Conservation (phyloP, 306 rosid species). For the Fragaria iinumae region DNA sequence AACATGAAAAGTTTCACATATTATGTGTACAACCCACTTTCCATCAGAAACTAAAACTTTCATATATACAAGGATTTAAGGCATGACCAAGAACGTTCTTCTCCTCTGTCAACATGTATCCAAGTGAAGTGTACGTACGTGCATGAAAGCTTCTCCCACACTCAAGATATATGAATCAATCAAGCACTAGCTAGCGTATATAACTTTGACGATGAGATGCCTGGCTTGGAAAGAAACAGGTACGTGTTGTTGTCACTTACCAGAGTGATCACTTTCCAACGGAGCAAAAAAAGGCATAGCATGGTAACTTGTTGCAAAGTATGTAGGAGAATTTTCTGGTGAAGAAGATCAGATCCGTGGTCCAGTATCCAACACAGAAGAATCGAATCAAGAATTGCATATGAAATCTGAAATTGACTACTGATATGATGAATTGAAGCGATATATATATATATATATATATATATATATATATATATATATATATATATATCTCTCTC, state of each 20-base stretch:
- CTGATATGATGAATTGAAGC: too few species aligned
- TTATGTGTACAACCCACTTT: too few species aligned
- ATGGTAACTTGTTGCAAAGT: neutral
- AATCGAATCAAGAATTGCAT: neutral
- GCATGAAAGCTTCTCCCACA: neutral
- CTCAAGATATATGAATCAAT: neutral
- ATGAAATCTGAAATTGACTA: neutral
- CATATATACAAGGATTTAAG: too few species aligned
- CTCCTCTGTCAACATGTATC: neutral
- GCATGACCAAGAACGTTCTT: too few species aligned
- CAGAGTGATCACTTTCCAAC: neutral
- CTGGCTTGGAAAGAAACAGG: neutral
- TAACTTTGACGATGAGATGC: neutral
- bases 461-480: too few species aligned
- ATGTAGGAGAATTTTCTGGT: neutral
- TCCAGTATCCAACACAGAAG: neutral
- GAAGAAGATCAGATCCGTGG: neutral
- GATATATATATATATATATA: too few species aligned
- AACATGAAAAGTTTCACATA: too few species aligned
- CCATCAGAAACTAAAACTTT: too few species aligned
- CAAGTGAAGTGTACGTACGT: neutral
- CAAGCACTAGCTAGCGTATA: neutral
- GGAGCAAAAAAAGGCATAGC: neutral
- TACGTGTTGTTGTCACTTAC: neutral
- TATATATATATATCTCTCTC: too few species aligned